phyloP scores from a whole-genome alignment of 2,329 filamentous ascomycete genomes.

The Paraphaeosphaeria minitans region DNA sequence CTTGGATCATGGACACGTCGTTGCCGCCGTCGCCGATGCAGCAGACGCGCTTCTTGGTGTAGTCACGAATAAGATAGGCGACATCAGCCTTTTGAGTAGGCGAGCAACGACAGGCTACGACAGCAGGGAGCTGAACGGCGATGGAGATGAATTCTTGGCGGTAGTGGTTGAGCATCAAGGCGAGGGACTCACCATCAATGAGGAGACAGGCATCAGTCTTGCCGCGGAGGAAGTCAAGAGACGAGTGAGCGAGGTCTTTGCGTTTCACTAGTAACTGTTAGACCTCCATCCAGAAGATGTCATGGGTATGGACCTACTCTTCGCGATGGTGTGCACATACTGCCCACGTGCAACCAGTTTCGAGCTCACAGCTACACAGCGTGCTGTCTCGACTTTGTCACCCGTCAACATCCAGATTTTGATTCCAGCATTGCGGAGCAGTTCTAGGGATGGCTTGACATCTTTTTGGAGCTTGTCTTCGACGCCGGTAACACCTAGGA shows the following conservation, averaged over 20 bases:
- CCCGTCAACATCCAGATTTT: conserved; percentile 99
- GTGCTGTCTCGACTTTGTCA: conserved; percentile 96
- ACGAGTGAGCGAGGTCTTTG: conserved; percentile 83
- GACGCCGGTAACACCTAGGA: conserved; percentile 95
- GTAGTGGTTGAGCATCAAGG: conserved; percentile 82
- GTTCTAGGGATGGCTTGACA: conserved; percentile 92
- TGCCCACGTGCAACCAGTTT: conserved; percentile 93
- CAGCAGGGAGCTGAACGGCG: conserved; percentile 85
- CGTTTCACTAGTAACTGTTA: conserved; percentile 61
- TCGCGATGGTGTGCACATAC: conserved; percentile 91
- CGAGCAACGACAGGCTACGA: conserved; percentile 95
- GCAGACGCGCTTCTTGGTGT: conserved; percentile 93
- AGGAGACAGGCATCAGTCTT: conserved; percentile 87
- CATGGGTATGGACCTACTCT: conserved; percentile 49
- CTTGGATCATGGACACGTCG: conserved; percentile 99
- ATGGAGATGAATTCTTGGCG: conserved; percentile 83
- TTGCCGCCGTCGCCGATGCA: conserved; percentile 98
- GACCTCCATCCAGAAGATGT: not conserved
- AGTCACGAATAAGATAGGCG: conserved; percentile 84
- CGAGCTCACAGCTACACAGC: conserved; percentile 92
- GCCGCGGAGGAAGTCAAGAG: conserved; percentile 84
- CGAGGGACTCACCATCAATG: conserved; percentile 90
- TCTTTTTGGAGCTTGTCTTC: conserved; percentile 96
- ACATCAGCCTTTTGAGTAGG: conserved; percentile 97
- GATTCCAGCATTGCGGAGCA: conserved; percentile 94